Percentiles rank a stretch among this genome's conserved stretches.
Evolutionary conservation across 208 protist genomes (phyloP).

Genomic region (Borovskyia barvae): DNA sequence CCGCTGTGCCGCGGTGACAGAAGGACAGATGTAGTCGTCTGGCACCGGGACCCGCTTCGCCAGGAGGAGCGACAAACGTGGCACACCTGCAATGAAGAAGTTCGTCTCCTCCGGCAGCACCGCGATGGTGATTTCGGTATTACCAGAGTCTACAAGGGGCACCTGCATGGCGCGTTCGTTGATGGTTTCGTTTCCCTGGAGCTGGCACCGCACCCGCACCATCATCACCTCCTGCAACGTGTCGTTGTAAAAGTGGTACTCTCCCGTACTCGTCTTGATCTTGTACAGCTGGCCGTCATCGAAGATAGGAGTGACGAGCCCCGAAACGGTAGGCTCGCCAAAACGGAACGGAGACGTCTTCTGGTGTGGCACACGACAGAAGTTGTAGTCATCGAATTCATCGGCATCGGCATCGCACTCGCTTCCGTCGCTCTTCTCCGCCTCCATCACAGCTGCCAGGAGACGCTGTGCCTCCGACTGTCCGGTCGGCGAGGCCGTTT

Average conservation of each 20-base stretch:
- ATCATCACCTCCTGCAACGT: slow-evolving; percentile 61
- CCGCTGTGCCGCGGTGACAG: slow-evolving; percentile 30
- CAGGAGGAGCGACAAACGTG: slow-evolving; percentile 26
- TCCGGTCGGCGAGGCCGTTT: no score
- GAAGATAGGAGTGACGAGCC: slow-evolving; percentile 32
- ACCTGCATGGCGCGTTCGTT: slow-evolving; percentile 31
- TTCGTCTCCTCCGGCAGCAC: slow-evolving; percentile 61
- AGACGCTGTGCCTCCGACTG: slow-evolving; percentile 1
- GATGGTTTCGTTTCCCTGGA: slow-evolving; percentile 31
- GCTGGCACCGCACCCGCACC: slow-evolving; percentile 37
- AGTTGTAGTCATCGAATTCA: slow-evolving; percentile 61
- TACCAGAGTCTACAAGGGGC: slow-evolving; percentile 14
- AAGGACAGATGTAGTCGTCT: slow-evolving; percentile 37
- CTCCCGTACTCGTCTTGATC: slow-evolving; percentile 30
- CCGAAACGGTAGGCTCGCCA: slow-evolving; percentile 27
- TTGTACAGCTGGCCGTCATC: slow-evolving; percentile 47
- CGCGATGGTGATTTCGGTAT: slow-evolving; percentile 35
- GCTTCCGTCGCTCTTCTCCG: background rate
- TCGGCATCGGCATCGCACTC: slow-evolving; percentile 25
- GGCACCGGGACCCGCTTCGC: slow-evolving; percentile 42
- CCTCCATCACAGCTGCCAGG: background rate
- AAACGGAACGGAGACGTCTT: slow-evolving; percentile 30
- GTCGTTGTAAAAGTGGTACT: slow-evolving; percentile 79
- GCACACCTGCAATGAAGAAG: slow-evolving; percentile 37
- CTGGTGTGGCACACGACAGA: slow-evolving; percentile 25